Base-by-base conservation (phyloP, 2,329 filamentous ascomycete species). In the Calonectria henricotiae region DNA sequence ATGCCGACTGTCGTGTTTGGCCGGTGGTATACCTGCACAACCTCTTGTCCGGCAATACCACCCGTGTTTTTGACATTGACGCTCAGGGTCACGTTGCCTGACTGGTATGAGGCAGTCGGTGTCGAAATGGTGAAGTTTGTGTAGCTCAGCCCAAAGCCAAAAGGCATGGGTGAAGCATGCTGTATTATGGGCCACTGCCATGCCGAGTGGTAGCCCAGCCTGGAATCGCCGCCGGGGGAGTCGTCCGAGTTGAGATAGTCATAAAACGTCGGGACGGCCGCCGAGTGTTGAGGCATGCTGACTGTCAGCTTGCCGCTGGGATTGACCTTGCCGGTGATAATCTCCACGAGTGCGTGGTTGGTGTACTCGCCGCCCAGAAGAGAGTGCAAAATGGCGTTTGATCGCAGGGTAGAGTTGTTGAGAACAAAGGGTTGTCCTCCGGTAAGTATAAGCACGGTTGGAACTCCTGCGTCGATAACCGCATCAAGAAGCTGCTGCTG, bases 301-400 rank as follows among this genome's bases (percentile, higher is more conserved):
- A 88, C 83, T 0, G 80, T 79, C 11, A 81, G 71, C 63, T 80
- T 81, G n/a, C 78, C 79, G 51, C 79, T 81, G 0, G 90, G 90
- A 76, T 91, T 91, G 25, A 89, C 83, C 39, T 87, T 85, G 12
- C 91, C 91, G 62, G 91, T 92, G 2, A 93, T 82, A 5, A 92
- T 85, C 73, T 92, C 90, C 2, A 86, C 85, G 15, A 93, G 81
- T 0, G 90, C 88, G 67, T 90, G 89, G 17, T 90, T 91, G 37
- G 88, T 90, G 76, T 92, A 90, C 76, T 92, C 87, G 2, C 91
- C 90, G 0, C 90, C 90, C 1, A 93, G 83, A 71, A 92, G 88
- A 6, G 89, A 89, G 69, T 92, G 86, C 12, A 93, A 68, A 9
- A 92, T 88, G 0, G 88, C 89, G 67, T 88, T 87, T 35, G 90